Base-by-base conservation (phyloP, 1,284 basidiomycete genomes). In the Athelia psychrophila region DNA sequence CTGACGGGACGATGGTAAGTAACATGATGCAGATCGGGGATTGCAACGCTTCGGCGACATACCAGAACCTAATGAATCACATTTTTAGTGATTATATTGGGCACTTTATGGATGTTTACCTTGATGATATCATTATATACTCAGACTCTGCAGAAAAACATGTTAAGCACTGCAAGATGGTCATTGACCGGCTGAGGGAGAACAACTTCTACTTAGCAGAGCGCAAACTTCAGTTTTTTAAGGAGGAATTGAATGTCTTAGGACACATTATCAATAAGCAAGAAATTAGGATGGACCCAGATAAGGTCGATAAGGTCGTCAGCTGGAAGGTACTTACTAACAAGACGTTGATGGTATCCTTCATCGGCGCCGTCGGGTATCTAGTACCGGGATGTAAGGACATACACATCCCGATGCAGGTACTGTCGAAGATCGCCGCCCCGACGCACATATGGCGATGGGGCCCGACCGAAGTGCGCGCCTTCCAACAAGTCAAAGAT, bases 1-100 rank as follows among this genome's bases (percentile, higher is more conserved):
- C 65, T 8, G 64, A 72, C 54, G 70, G 72, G 3, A 71, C 59
- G 0, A 71, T 73, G 66, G 61, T 63, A 2, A 69, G 68, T 50
- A 38, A 63, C 6, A 68, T 74, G 0, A 56, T 75, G 52, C 71
- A 73, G 44, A 62, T 63, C 27, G 71, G 72, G 0, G 67, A 74
- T 40, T 70, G 67, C 23, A 74, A 74, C 52, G 68, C 63, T 22
- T 50, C 56, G 3, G 64, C 69, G 0, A 73, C 67, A 0, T 72
- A 66, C 58, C 69, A 72, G 54, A 42, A 59, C 16, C 35, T 70
- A 0, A 71, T 72, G 69, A 71, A 63, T 33, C 51, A 64, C 48
- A 58, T 71, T 0, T 71, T 70, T n/a, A 22, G n/a, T 9, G 38
- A 42, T 22, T 42, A 42, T n/a, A 42, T 42, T 8, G 38, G 38